Conservation (phyloP, 1,139 yeast genomes). For the Groenewaldozyma auringiensis region DNA sequence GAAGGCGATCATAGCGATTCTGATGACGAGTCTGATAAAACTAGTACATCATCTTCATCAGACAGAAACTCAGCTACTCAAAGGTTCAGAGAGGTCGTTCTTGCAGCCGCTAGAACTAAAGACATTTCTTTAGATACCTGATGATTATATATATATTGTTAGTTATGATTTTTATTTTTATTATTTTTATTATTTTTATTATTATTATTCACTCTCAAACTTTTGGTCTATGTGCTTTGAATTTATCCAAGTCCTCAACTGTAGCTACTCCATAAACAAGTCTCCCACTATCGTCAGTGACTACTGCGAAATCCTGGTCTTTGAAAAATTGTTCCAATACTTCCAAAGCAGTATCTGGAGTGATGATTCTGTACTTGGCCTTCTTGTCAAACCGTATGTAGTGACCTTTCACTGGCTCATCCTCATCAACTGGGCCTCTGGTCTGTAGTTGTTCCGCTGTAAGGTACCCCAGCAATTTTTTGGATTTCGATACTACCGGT, state of each 20-base stretch:
- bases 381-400: constrained; percentile 24
- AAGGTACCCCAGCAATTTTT: constrained; percentile 48
- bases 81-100: constrained; percentile 68
- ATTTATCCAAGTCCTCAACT: constrained; percentile 50
- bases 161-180: too few relatives aligned
- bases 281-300: constrained; percentile 47
- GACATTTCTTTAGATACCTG: constrained; percentile 33
- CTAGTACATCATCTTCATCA: background rate
- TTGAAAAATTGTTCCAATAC: constrained; percentile 45
- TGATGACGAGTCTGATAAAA: constrained; percentile 25
- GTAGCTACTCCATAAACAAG: constrained; percentile 60
- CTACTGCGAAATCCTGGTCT: constrained; percentile 51
- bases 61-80: constrained; percentile 19
- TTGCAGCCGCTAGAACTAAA: constrained; percentile 60
- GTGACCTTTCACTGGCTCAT: constrained; percentile 26
- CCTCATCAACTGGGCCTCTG: constrained; percentile 35
- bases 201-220: too few relatives aligned
- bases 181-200: too few relatives aligned
- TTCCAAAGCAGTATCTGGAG: constrained; percentile 54
- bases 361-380: constrained; percentile 35
- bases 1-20: constrained; percentile 48
- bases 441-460: constrained; percentile 42
- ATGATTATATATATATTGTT: too few relatives aligned
- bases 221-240: constrained; percentile 45
- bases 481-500: constrained; percentile 51